These are phyloP conservation scores for Xylariaceae sp. DNA, from an alignment of 2,329 filamentous ascomycete species.

Conservation along the genomic window DNA sequence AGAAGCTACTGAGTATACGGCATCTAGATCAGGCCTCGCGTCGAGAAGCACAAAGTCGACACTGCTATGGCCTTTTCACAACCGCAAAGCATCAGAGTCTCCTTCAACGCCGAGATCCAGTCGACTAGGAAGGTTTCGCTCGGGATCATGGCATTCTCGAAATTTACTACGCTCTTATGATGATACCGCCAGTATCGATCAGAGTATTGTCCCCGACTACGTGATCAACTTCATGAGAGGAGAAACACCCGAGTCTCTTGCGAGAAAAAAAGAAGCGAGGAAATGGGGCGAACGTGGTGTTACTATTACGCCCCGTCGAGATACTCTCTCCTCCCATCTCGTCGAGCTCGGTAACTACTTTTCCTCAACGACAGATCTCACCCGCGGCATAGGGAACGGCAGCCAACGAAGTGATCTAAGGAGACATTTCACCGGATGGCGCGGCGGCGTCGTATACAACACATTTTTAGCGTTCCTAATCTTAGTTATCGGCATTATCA, in stretches of 20 bases:
- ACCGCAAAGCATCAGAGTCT: constrained; percentile 36
- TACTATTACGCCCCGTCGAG: constrained; percentile 39
- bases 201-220: constrained; percentile 60
- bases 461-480: constrained; percentile 47
- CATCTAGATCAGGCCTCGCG: constrained; percentile 35
- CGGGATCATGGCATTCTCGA: constrained; percentile 34
- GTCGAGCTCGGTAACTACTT: constrained; percentile 46
- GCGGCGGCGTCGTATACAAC: constrained; percentile 53
- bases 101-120: constrained; percentile 38
- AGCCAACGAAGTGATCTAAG: constrained; percentile 40
- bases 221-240: constrained; percentile 61
- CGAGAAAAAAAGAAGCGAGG: constrained; percentile 49
- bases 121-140: constrained; percentile 33
- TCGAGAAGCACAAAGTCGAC: constrained; percentile 37
- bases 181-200: constrained; percentile 45
- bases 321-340: constrained; percentile 43
- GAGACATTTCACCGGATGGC: constrained; percentile 51
- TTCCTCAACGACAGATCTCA: constrained; percentile 30
- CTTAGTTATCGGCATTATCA: constrained; percentile 46
- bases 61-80: constrained; percentile 41
- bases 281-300: constrained; percentile 42
- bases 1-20: constrained; percentile 36
- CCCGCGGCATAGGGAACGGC: constrained; percentile 33
- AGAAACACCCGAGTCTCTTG: constrained; percentile 60
- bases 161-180: constrained; percentile 38